Percentiles rank a stretch among this genome's conserved stretches.
phyloP scores from a whole-genome alignment of 225 moss, liverwort and hornwort species.

The Pseudisothecium myosuroides region DNA sequence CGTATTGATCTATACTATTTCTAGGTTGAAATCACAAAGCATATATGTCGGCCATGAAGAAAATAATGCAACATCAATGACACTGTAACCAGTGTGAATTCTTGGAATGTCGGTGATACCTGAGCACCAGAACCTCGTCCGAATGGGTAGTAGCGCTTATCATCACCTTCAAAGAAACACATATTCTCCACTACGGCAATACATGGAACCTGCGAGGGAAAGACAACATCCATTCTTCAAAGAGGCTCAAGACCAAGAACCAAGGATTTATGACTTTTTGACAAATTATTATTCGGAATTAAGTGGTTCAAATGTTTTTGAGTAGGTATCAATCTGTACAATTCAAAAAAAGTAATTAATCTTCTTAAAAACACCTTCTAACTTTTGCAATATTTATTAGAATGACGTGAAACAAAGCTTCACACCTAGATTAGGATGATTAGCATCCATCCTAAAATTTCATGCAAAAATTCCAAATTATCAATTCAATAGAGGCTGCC shows the following conservation, averaged over 20 bases:
- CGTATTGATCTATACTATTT: background rate
- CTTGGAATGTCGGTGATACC: constrained; percentile 25
- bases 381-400: background rate
- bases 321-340: background rate
- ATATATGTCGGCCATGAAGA: background rate
- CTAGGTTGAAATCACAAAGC: background rate
- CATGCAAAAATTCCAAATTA: background rate
- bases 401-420: background rate
- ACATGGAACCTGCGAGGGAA: constrained; percentile 68
- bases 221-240: background rate
- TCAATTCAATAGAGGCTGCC: background rate
- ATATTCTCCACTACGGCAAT: constrained; percentile 99
- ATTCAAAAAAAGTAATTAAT: background rate
- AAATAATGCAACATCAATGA: background rate
- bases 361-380: background rate
- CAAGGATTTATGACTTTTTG: background rate
- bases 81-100: background rate
- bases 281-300: background rate
- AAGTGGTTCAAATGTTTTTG: background rate
- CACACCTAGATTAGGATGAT: background rate
- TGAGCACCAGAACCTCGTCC: constrained; percentile 89
- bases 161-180: constrained; percentile 99
- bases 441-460: background rate
- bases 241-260: background rate
- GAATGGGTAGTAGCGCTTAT: constrained; percentile 88